Conservation (phyloP, 2,329 filamentous ascomycete species). For the Trichoderma citrinoviride region DNA sequence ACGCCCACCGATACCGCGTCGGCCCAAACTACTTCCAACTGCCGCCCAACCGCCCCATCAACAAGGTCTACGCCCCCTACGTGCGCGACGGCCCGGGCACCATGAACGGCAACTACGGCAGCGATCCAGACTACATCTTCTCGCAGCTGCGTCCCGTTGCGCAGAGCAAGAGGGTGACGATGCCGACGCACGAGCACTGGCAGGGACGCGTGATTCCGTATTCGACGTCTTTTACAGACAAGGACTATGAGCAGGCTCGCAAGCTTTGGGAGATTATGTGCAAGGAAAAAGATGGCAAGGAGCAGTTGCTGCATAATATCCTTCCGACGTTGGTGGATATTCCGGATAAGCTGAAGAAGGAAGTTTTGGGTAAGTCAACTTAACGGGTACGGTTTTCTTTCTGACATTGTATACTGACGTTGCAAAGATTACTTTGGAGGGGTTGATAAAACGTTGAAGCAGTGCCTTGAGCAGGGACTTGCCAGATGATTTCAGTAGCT, state of each 20-base stretch:
- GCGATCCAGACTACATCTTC: conserved; percentile 56
- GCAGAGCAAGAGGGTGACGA: conserved; percentile 45
- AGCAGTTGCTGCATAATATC: conserved; percentile 7
- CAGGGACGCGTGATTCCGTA: conserved; percentile 44
- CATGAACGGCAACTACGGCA: conserved; percentile 62
- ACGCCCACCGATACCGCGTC: conserved; percentile 61
- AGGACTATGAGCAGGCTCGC: conserved; percentile 52
- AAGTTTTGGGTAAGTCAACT: conserved; percentile 4
- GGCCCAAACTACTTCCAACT: conserved; percentile 64
- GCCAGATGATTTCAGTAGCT: neutral
- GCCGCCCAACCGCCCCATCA: conserved; percentile 52
- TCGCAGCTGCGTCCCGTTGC: conserved; percentile 27
- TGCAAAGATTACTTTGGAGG: neutral
- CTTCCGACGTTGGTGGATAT: conserved; percentile 3
- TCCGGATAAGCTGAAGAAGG: neutral
- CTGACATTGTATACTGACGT: neutral
- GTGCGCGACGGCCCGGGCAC: conserved; percentile 72
- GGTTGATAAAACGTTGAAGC: neutral
- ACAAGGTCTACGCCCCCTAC: conserved; percentile 60
- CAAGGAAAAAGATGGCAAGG: neutral
- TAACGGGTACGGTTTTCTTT: neutral
- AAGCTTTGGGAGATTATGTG: conserved; percentile 50
- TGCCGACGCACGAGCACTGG: conserved; percentile 50
- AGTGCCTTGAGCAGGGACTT: neutral
- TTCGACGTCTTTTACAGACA: conserved; percentile 45